These are phyloP conservation scores for Leccinum fallax DNA, from an alignment of 1,284 basidiomycete species.

Conservation along the genomic window DNA sequence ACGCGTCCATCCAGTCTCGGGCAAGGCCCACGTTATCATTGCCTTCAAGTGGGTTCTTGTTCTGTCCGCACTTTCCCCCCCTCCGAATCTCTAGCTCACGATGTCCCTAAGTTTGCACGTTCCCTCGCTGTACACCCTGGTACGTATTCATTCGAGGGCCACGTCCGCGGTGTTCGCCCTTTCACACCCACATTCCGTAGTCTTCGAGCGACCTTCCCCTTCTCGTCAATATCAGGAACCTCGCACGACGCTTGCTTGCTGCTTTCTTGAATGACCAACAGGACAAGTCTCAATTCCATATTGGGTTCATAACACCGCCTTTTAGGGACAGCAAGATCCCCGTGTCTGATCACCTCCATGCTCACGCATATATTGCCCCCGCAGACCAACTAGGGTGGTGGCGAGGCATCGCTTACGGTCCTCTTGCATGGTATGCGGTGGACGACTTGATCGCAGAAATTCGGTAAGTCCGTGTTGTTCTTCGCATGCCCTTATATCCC, in stretches of 20 bases:
- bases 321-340: constrained; percentile 76
- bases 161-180: constrained; percentile 4
- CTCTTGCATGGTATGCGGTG: constrained; percentile 51
- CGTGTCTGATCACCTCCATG: constrained; percentile 74
- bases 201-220: constrained; percentile 59
- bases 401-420: constrained; percentile 59
- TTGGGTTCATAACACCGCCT: constrained; percentile 76
- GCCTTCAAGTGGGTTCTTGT: constrained; percentile 65
- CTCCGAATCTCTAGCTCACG: neutral
- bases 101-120: neutral
- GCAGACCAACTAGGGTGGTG: constrained; percentile 72
- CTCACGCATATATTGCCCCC: constrained; percentile 67
- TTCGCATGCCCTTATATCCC: neutral
- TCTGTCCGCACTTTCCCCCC: constrained; percentile 4
- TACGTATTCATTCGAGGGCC: constrained; percentile 3
- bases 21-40: constrained; percentile 67
- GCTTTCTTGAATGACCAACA: neutral
- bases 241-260: constrained; percentile 2
- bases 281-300: constrained; percentile 2
- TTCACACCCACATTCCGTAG: constrained; percentile 38
- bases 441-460: constrained; percentile 81
- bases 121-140: constrained; percentile 7
- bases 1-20: constrained; percentile 40
- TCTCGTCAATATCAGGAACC: constrained; percentile 2
- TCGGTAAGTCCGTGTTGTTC: constrained; percentile 47